These are phyloP conservation scores for Nakazawaea pomicola DNA, from an alignment of 805 yeast genomes.

Conservation along the genomic window DNA sequence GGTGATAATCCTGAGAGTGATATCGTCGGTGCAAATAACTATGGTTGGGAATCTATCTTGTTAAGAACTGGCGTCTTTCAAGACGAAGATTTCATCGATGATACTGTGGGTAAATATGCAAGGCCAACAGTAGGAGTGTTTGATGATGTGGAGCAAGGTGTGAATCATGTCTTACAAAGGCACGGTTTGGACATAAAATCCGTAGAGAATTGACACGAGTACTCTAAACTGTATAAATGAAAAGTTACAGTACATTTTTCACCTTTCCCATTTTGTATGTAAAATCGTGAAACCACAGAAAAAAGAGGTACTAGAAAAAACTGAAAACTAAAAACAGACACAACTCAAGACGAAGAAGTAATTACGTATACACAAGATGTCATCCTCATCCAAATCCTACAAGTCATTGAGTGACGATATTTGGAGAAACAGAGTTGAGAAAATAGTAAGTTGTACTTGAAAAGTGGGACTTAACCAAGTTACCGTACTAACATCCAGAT, in stretches of 20 bases:
- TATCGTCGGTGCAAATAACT: constrained; percentile 79
- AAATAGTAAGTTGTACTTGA: constrained; percentile 51
- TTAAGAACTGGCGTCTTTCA: constrained; percentile 85
- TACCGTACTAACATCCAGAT: constrained; percentile 13
- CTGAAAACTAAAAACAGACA: too few species aligned
- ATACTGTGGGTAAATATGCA: constrained; percentile 23
- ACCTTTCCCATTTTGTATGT: neutral
- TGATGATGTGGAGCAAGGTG: constrained; percentile 43
- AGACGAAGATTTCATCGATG: constrained; percentile 44
- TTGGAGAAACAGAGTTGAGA: constrained; percentile 85
- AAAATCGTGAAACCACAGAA: neutral
- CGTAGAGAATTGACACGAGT: neutral
- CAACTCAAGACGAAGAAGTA: too few species aligned
- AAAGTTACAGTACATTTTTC: too few species aligned
- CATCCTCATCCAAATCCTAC: constrained; percentile 32
- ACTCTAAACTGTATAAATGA: too few species aligned
- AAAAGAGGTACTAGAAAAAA: neutral
- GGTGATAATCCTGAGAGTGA: constrained; percentile 97
- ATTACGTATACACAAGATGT: neutral
- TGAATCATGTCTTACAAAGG: constrained; percentile 23
- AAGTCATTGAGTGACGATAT: constrained; percentile 74
- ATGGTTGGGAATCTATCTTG: constrained; percentile 86
- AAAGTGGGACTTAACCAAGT: neutral
- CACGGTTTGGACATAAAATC: constrained; percentile 6
- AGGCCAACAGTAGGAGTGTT: constrained; percentile 46